Evolutionary conservation across 768 basidiomycete species (phyloP), one percentile per base, ranked within the genome.

Genomic region (Tubosaeta sp.): DNA sequence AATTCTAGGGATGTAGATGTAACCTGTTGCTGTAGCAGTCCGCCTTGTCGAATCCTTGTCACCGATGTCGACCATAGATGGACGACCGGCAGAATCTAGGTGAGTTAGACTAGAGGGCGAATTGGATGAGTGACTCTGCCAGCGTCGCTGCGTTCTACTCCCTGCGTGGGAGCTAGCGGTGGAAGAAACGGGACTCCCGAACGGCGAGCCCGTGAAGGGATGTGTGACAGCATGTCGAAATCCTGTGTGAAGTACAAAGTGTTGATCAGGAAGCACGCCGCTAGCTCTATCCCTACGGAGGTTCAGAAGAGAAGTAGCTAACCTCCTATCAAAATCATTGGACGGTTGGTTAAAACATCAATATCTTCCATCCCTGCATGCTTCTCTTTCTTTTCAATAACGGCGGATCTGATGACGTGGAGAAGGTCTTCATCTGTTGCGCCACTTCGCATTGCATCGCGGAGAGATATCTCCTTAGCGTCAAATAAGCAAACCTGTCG

Each of bases 301-400:
- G 39, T 47, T 53, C 59, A 51, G 52, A 58, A 64, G 47, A 58
- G 56, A 71, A 66, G 67, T 63, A 81, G 80, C 88, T 80, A 94
- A 84, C 92, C 92, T 70, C 92, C 93, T 69, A 94, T 94, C 54
- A 90, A 73, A 56, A 94, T 94, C 91, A 94, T 94, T 11, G 90
- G 87, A 45, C 87, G 76, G 71, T 92, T 93, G 41, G 79, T 79
- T 36, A 79, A 66, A 49, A 86, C 84, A 64, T 90, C 82, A 52
- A 90, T 87, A 51, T 79, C 76, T 61, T 87, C 83, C 90, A 91
- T 91, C 34, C 84, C 88, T 34, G 82, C 87, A 61, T 94, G 90
- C 60, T 86, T 90, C 66, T 82, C 87, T 63, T 86, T 79, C 74
- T 91, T 92, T 32, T 77, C 79, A 12, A 66, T 67, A 6, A 90